Evolutionary conservation across 1,284 basidiomycete species (phyloP).

Genomic region (Boletus sp.): DNA sequence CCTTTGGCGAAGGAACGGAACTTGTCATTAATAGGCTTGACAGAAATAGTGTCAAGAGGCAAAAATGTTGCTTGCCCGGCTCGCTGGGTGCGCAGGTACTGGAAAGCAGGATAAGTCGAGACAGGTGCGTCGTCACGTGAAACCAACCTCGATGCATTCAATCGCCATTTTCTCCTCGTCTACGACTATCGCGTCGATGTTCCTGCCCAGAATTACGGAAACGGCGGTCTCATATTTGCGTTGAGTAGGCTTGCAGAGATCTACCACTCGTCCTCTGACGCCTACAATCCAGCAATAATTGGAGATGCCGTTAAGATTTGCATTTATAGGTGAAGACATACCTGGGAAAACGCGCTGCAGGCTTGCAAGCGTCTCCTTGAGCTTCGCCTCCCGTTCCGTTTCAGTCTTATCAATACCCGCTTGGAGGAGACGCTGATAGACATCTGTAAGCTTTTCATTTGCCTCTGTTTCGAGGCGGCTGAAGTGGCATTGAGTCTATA

Average conservation of each 20-base stretch:
- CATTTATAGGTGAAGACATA: conserved; percentile 25
- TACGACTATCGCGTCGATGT: conserved; percentile 94
- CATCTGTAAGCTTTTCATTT: conserved; percentile 85
- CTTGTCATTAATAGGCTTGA: conserved; percentile 92
- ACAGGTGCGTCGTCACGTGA: neutral
- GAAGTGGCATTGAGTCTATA: conserved; percentile 1
- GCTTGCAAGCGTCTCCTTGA: conserved; percentile 83
- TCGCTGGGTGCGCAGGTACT: conserved; percentile 95
- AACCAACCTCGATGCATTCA: conserved; percentile 86
- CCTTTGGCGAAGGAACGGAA: conserved; percentile 90
- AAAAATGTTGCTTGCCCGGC: conserved; percentile 96
- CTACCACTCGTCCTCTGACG: conserved; percentile 86
- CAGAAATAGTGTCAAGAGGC: conserved; percentile 93
- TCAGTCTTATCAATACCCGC: conserved; percentile 85
- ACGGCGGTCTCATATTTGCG: conserved; percentile 93
- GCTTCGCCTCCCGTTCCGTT: conserved; percentile 76
- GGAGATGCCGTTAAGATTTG: neutral
- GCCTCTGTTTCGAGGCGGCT: conserved; percentile 86
- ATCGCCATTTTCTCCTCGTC: conserved; percentile 96
- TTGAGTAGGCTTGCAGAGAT: conserved; percentile 90
- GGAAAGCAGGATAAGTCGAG: neutral
- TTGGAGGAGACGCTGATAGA: conserved; percentile 82
- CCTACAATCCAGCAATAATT: conserved; percentile 40
- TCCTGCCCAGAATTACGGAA: conserved; percentile 91
- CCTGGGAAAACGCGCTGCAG: conserved; percentile 88